phyloP scores from a whole-genome alignment of 2,329 filamentous ascomycete species.

The Cordyceps pruinosa region DNA sequence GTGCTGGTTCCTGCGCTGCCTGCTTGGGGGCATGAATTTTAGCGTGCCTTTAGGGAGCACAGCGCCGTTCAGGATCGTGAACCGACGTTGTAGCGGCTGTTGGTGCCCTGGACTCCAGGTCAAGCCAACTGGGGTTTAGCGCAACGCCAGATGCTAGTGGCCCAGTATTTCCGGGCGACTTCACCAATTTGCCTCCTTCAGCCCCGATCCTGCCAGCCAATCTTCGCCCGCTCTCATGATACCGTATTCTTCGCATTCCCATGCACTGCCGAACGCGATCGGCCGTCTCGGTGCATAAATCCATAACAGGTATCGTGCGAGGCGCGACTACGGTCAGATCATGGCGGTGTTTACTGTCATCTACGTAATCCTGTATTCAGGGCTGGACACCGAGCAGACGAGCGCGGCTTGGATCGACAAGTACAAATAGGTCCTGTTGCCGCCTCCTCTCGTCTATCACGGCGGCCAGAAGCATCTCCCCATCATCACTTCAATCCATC shows the following conservation, averaged over 20 bases:
- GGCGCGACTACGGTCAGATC: neutral
- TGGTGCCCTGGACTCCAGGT: no score
- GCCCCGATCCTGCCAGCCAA: neutral
- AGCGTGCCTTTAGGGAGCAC: no score
- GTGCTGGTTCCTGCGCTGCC: neutral
- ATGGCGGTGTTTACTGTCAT: neutral
- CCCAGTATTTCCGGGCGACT: slow-evolving; percentile 7
- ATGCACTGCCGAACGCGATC: slow-evolving; percentile 4
- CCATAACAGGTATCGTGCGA: neutral
- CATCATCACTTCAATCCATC: neutral
- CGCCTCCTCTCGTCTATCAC: neutral
- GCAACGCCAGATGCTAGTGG: neutral
- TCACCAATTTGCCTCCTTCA: neutral
- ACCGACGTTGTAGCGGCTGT: neutral
- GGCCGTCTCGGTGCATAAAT: neutral
- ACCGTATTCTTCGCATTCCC: slow-evolving; percentile 10
- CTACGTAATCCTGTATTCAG: neutral
- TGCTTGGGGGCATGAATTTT: no score
- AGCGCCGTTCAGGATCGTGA: no score
- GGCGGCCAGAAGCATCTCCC: neutral
- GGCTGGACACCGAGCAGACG: neutral
- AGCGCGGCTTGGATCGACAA: neutral
- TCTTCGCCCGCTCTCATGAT: neutral
- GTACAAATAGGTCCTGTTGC: slow-evolving; percentile 1
- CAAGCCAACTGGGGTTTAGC: neutral